Base-by-base conservation (phyloP, 352 stramenopile genomes). In the Globisporangium radiosum region DNA sequence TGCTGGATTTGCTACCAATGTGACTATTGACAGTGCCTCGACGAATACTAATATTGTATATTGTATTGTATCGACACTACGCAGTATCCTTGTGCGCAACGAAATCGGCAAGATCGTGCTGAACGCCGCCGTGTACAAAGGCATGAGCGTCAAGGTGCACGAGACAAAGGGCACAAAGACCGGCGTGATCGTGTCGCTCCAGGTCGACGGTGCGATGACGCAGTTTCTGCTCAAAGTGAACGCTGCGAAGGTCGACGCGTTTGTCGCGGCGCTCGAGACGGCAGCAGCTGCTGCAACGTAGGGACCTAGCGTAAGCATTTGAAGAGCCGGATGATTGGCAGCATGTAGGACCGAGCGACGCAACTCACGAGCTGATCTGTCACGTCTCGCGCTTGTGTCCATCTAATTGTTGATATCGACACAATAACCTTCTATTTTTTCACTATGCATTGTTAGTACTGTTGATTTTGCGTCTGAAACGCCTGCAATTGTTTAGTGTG, bases 31-130 rank as follows among this genome's bases (percentile, higher is more conserved):
- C 39, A 47, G 10, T 45, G 42, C 5, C 43, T 17, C n/a, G 43
- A 17, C 43, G 43, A 47, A 0, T 5, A 13, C 3, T 11, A 4
- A 15, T n/a, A 11, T 25, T 36, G 45, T 50, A n/a, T 50, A n/a
- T 19, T 50, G 6, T 36, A 3, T 50, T 11, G 45, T 5, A 14
- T 48, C 14, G 44, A 14, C 15, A 14, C 57, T 56, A 48, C 56
- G 42, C 50, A 89, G 85, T 2, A 87, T 95, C 56, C 62, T 95
- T 25, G 72, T 91, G 45, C 83, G 85, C 47, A 93, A 95, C 49
- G 67, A 87, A 63, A 95, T 93, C 54, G 85, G 85, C 63, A 95
- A 93, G 76, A 82, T 95, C 60, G 83, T 95, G 56, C 54, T 95
- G 57, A 95, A 95, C 64, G 70, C 85, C 38, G 68, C 73, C 33